Evolutionary conservation across 106 monocot genomes (phyloP).

Genomic region (Ottelia alismoides): DNA sequence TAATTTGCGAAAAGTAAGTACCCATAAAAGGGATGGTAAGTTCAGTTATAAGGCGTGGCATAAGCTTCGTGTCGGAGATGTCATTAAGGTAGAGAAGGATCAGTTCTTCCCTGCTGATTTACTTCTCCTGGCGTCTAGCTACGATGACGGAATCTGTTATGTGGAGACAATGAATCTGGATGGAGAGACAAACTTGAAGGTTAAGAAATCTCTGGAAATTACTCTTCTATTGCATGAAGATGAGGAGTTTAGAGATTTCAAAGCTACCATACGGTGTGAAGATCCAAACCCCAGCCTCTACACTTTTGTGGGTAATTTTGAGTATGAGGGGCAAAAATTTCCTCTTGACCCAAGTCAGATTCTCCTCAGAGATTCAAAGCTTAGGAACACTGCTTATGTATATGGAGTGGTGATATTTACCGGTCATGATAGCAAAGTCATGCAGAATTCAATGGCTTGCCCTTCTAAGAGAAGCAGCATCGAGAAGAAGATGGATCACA

Average conservation of each 20-base stretch:
- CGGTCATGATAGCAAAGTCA: slow-evolving; percentile 90
- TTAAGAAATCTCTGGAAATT: slow-evolving; percentile 82
- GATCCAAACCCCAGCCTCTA: slow-evolving; percentile 91
- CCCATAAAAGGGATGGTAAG: slow-evolving; percentile 44
- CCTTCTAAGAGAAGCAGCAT: slow-evolving; percentile 90
- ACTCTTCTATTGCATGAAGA: slow-evolving; percentile 70
- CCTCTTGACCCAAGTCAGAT: slow-evolving; percentile 83
- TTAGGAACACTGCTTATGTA: slow-evolving; percentile 71
- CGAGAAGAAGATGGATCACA: slow-evolving; percentile 85
- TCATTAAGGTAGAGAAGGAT: slow-evolving; percentile 85
- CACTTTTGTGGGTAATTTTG: slow-evolving; percentile 88
- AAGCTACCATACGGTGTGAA: slow-evolving; percentile 59
- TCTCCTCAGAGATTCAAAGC: slow-evolving; percentile 89
- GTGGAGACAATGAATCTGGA: slow-evolving; percentile 99
- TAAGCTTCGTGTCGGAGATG: slow-evolving; percentile 60
- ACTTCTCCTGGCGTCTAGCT: slow-evolving; percentile 72
- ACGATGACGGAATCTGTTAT: slow-evolving; percentile 93
- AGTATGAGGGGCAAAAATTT: slow-evolving; percentile 67
- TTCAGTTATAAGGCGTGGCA: slow-evolving; percentile 64
- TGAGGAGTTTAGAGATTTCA: slow-evolving; percentile 58
- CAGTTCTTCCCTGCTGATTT: slow-evolving; percentile 91
- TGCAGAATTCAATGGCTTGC: slow-evolving; percentile 87
- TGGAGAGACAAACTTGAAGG: slow-evolving; percentile 93
- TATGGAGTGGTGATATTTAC: slow-evolving; percentile 93
- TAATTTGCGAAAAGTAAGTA: slow-evolving; percentile 46